These are phyloP conservation scores for Fusarium anguioides DNA, from an alignment of 2,329 filamentous ascomycete genomes.

Conservation along the genomic window DNA sequence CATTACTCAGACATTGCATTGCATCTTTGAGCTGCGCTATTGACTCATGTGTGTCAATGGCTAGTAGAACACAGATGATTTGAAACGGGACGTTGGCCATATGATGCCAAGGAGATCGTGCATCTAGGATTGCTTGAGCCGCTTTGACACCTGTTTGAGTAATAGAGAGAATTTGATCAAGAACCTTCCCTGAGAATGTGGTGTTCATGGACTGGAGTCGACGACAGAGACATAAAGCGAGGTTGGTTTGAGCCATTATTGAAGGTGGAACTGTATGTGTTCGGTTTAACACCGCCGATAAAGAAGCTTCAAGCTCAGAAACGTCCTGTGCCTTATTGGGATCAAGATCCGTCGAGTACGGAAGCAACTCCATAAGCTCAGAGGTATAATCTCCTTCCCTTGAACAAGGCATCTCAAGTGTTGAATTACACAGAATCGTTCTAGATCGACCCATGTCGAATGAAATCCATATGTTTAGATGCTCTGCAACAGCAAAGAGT, in stretches of 20 bases:
- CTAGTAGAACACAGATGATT: conserved; percentile 65
- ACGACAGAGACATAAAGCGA: conserved; percentile 66
- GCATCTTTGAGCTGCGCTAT: conserved; percentile 61
- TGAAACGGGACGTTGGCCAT: conserved; percentile 70
- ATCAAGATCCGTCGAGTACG: conserved; percentile 64
- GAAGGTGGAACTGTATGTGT: conserved; percentile 55
- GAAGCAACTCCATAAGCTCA: conserved; percentile 64
- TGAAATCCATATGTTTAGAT: conserved; percentile 69
- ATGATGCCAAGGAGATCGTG: conserved; percentile 66
- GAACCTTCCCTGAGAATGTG: conserved; percentile 55
- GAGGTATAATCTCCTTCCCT: conserved; percentile 55
- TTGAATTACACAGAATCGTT: conserved; percentile 60
- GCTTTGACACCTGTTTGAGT: conserved; percentile 58
- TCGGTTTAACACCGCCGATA: conserved; percentile 55
- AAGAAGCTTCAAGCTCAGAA: conserved; percentile 56
- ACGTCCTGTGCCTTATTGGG: conserved; percentile 58
- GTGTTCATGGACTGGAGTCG: conserved; percentile 63
- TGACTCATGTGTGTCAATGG: conserved; percentile 63
- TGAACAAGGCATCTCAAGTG: conserved; percentile 53
- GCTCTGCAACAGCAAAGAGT: conserved; percentile 63
- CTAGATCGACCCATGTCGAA: conserved; percentile 68
- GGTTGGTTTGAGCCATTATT: conserved; percentile 63
- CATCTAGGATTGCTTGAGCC: conserved; percentile 58
- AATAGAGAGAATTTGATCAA: conserved; percentile 60
- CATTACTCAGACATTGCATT: conserved; percentile 58